Conservation (phyloP, 2,329 filamentous ascomycete genomes). For the Gyromitra esculenta region DNA sequence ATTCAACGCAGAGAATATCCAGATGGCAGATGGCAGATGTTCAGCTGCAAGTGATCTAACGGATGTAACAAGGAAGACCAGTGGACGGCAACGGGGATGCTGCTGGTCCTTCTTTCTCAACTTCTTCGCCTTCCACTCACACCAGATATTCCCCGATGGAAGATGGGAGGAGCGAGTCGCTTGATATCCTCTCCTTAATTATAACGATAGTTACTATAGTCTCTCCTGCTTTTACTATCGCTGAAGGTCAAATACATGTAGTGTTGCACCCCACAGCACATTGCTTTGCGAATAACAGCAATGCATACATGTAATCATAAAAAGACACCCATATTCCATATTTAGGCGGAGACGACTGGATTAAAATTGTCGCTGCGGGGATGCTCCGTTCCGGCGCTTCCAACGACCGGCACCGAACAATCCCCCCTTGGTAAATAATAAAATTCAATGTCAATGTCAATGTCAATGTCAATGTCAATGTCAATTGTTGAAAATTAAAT, state of each 20-base stretch:
- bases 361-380: constrained; percentile 10
- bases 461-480: too few relatives aligned
- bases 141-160: constrained; percentile 1
- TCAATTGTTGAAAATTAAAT: too few relatives aligned
- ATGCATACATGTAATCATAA: constrained; percentile 8
- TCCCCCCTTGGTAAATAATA: too few relatives aligned
- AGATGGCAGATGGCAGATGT: constrained; percentile 46
- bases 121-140: constrained; percentile 13
- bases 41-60: constrained; percentile 37
- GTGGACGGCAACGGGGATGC: constrained; percentile 9
- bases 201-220: background rate
- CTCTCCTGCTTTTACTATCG: background rate
- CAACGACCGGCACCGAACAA: constrained; percentile 1
- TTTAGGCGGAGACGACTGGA: constrained; percentile 29
- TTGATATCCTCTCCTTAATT: background rate
- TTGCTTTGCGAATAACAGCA: constrained; percentile 9
- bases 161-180: background rate
- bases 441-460: too few relatives aligned
- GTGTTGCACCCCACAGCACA: constrained; percentile 1
- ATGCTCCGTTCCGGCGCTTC: constrained; percentile 2
- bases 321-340: constrained; percentile 18
- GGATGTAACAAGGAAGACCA: constrained; percentile 32
- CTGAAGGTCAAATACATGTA: background rate
- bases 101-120: constrained; percentile 10
- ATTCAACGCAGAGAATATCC: constrained; percentile 18